Evolutionary conservation across 441 rosid genomes (phyloP), one percentile per base, ranked within the genome.

Genomic region (Gossypium davidsonii): DNA sequence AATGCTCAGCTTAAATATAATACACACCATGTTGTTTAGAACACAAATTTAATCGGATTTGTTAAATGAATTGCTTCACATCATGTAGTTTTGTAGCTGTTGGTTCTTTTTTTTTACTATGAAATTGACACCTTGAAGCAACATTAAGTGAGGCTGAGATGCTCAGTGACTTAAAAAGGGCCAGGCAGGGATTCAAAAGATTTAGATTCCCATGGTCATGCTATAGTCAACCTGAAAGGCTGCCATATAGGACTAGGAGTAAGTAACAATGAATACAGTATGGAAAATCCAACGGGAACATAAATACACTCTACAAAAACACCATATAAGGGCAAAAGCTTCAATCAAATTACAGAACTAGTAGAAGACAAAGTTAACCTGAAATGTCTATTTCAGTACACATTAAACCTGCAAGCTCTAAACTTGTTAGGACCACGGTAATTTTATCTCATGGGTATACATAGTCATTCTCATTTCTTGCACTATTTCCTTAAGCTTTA

Each of bases 271-370:
- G 67, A 68, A 26, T 18, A 68, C 65, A 70, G 63, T 66, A 17
- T 37, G 15, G 3, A 26, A 56, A 48, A 57, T 48, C 59, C 31
- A 71, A 34, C 68, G 20, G 67, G 75, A 76, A 74, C 64, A 51
- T 51, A 34, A 34, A 34, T 34, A 34, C 39, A 28, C 71, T 44
- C 46, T 31, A 61, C 28, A 46, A 20, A 74, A 73, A 62, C 28
- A 72, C 72, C 44, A 26, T 46, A 67, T 1, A 71, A 34, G 48
- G 79, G 67, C 71, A 76, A 42, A 57, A 66, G 58, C 73, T 74
- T 67, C 68, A 70, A 6, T 59, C 76, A 56, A 23, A 51, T 58
- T 21, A 63, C 68, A 57, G 26, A 25, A 72, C 28, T 71, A 55
- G 46, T 57, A 60, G 66, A 56, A 25, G 61, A 68, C 49, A 64